Evolutionary conservation across 495 filamentous ascomycete species (phyloP).

Genomic region (Aspergillus ostianus): DNA sequence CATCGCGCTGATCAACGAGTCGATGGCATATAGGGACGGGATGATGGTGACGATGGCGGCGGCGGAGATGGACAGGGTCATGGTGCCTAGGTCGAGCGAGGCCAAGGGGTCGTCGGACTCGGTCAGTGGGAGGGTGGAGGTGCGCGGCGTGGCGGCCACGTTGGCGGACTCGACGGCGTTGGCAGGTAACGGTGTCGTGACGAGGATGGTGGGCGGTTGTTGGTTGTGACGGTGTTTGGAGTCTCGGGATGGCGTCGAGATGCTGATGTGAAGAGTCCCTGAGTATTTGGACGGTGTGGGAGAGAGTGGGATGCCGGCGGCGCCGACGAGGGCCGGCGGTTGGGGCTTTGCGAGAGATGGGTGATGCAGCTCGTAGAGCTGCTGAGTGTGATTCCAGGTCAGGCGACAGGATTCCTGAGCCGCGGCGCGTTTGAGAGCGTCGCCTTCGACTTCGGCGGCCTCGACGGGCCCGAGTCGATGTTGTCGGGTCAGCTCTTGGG

Average conservation of each 20-base stretch:
- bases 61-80: slow-evolving; percentile 46
- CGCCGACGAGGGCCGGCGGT: slow-evolving; percentile 50
- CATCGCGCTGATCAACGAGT: slow-evolving; percentile 67
- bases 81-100: slow-evolving; percentile 48
- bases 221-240: slow-evolving; percentile 3
- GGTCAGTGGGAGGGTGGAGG: slow-evolving; percentile 43
- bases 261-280: slow-evolving; percentile 39
- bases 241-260: slow-evolving; percentile 34
- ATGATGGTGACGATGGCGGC: slow-evolving; percentile 42
- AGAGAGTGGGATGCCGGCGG: slow-evolving; percentile 61
- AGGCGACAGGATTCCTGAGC: slow-evolving; percentile 71
- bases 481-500: slow-evolving; percentile 43
- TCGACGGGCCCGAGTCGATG: slow-evolving; percentile 42
- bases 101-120: slow-evolving; percentile 47
- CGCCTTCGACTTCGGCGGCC: slow-evolving; percentile 49
- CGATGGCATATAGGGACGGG: slow-evolving; percentile 68
- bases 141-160: slow-evolving; percentile 40
- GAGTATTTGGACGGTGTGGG: slow-evolving; percentile 44
- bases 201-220: slow-evolving; percentile 42
- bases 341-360: slow-evolving; percentile 52
- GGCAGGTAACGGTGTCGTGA: slow-evolving; percentile 37
- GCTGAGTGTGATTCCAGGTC: slow-evolving; percentile 62
- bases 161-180: slow-evolving; percentile 36
- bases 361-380: slow-evolving; percentile 69
- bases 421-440: slow-evolving; percentile 60